Evolutionary conservation across 495 filamentous ascomycete species (phyloP).

Genomic region (Pyronema omphalodes): DNA sequence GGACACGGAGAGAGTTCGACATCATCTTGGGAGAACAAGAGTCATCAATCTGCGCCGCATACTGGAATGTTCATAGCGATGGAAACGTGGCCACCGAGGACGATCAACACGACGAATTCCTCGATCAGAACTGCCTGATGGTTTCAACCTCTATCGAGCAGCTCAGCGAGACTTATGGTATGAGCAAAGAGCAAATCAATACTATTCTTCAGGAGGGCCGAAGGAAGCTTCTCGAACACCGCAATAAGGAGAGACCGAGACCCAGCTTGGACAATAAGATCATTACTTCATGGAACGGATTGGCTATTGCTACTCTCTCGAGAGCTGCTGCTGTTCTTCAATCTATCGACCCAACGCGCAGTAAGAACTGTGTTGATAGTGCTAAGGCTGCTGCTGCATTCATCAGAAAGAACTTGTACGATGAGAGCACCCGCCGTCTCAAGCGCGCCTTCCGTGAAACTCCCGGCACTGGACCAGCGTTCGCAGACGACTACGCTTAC

Average conservation of each 20-base stretch:
- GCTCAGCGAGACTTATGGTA: slow-evolving; percentile 59
- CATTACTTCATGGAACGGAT: slow-evolving; percentile 70
- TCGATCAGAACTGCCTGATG: slow-evolving; percentile 42
- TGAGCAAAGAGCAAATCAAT: slow-evolving; percentile 53
- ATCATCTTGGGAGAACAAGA: slow-evolving; percentile 53
- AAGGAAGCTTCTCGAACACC: slow-evolving; percentile 51
- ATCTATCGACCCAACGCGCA: slow-evolving; percentile 38
- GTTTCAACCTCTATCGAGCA: slow-evolving; percentile 41
- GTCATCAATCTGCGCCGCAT: slow-evolving; percentile 55
- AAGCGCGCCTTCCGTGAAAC: slow-evolving; percentile 64
- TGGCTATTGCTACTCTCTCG: slow-evolving; percentile 69
- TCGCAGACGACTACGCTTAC: slow-evolving; percentile 93
- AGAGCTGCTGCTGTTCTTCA: slow-evolving; percentile 50
- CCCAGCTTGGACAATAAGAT: slow-evolving; percentile 88
- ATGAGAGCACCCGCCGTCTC: slow-evolving; percentile 40
- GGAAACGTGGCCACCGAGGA: slow-evolving; percentile 74
- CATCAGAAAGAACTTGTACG: slow-evolving; percentile 61
- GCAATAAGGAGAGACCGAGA: slow-evolving; percentile 54
- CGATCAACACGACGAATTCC: slow-evolving; percentile 84
- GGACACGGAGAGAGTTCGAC: slow-evolving; percentile 78
- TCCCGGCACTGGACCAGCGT: slow-evolving; percentile 50
- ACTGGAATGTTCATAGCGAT: slow-evolving; percentile 71
- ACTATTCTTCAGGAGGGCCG: slow-evolving; percentile 49
- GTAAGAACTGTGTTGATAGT: slow-evolving; percentile 39
- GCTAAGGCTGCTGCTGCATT: slow-evolving; percentile 57